Evolutionary conservation across 306 rosid genomes (phyloP).

Genomic region (Mimosa pudica): DNA sequence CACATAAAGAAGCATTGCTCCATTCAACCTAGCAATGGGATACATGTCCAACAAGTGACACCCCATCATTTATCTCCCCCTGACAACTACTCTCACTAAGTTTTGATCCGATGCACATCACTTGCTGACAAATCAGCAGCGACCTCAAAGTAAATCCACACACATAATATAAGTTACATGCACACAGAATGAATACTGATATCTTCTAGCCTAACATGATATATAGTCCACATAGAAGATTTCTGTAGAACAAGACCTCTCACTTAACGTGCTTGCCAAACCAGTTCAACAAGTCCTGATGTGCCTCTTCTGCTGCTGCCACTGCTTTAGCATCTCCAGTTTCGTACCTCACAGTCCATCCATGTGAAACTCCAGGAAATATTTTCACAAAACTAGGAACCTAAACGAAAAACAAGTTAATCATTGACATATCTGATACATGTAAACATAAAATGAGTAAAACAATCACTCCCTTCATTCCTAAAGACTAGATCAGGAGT

Average conservation of each 20-base stretch:
- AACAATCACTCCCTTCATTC: no score
- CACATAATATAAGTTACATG: neutral
- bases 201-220: neutral
- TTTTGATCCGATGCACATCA: neutral
- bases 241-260: constrained; percentile 15
- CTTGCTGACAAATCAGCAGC: neutral
- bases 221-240: neutral
- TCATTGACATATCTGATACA: neutral
- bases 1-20: neutral
- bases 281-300: constrained; percentile 53
- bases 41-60: neutral
- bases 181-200: neutral
- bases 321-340: constrained; percentile 45
- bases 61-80: constrained; percentile 7
- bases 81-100: neutral
- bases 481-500: no score
- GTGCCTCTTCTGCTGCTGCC: constrained; percentile 57
- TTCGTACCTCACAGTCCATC: constrained; percentile 53
- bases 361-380: constrained; percentile 55
- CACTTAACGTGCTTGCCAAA: constrained; percentile 43
- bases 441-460: neutral
- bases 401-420: constrained; percentile 20
- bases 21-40: neutral
- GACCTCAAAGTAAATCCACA: neutral
- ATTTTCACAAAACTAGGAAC: constrained; percentile 45